Conservation (phyloP, 2,329 filamentous ascomycete genomes). For the Lachnellula willkommii region DNA sequence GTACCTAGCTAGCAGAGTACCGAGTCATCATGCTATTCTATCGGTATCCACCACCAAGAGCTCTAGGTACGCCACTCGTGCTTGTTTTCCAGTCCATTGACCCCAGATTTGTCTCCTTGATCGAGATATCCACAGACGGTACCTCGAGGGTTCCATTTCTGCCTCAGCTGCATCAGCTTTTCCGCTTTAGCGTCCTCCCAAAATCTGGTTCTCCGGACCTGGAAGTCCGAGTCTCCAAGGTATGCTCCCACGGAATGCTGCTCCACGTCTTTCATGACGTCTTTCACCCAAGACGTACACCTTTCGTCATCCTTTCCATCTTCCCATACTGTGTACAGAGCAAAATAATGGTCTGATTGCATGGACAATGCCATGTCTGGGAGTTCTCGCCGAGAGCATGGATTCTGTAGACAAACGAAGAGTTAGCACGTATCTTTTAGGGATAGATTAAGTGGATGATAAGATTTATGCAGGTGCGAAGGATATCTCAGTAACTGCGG, state of each 20-base stretch:
- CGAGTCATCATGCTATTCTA: not conserved
- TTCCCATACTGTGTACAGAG: conserved; percentile 48
- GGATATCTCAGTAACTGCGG: too few species aligned
- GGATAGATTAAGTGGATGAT: too few species aligned
- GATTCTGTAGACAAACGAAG: conserved; percentile 23
- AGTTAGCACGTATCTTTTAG: too few species aligned
- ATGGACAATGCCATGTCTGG: conserved; percentile 50
- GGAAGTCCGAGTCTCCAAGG: conserved; percentile 51
- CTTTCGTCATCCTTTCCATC: conserved; percentile 39
- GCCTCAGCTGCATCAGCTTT: conserved; percentile 39
- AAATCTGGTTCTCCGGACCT: conserved; percentile 40
- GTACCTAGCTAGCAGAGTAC: too few species aligned
- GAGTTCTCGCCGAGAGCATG: conserved; percentile 37
- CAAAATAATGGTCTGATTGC: conserved; percentile 53
- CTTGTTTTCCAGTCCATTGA: conserved; percentile 38
- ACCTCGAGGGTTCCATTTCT: conserved; percentile 41
- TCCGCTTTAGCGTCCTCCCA: conserved; percentile 41
- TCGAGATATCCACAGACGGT: conserved; percentile 43
- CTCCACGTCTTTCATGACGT: conserved; percentile 38
- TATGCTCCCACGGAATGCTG: conserved; percentile 44
- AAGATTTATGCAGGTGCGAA: too few species aligned
- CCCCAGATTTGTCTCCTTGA: conserved; percentile 38
- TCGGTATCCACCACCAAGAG: not conserved
- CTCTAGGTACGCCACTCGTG: conserved; percentile 32
- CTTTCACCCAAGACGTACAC: conserved; percentile 42